Evolutionary conservation across 2,329 filamentous ascomycete species (phyloP).

Genomic region (Periconia sp.): DNA sequence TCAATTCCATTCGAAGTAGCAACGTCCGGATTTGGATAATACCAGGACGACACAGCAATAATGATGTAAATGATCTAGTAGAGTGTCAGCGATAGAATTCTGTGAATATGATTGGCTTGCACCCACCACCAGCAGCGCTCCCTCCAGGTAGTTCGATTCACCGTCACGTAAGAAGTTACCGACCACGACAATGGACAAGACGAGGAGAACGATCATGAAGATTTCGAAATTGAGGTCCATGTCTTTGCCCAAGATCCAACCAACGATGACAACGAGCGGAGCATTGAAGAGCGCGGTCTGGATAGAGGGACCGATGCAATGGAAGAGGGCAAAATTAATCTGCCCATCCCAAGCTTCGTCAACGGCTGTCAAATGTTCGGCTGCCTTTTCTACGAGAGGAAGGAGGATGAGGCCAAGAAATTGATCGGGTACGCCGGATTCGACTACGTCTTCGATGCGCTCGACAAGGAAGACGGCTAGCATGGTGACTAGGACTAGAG

Average conservation of each 20-base stretch:
- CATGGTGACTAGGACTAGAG: slow-evolving; percentile 72
- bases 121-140: slow-evolving; percentile 70
- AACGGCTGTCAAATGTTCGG: slow-evolving; percentile 82
- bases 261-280: slow-evolving; percentile 80
- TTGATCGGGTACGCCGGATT: slow-evolving; percentile 54
- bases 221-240: slow-evolving; percentile 88
- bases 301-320: slow-evolving; percentile 84
- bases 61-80: slow-evolving; percentile 64
- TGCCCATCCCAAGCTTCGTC: slow-evolving; percentile 85
- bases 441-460: slow-evolving; percentile 70
- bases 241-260: slow-evolving; percentile 73
- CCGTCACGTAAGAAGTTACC: slow-evolving; percentile 87
- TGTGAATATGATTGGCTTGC: too few relatives aligned
- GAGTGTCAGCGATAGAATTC: slow-evolving; percentile 5
- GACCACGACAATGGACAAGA: slow-evolving; percentile 84
- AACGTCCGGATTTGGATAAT: slow-evolving; percentile 61
- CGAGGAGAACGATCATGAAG: slow-evolving; percentile 82
- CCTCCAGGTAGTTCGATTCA: slow-evolving; percentile 90
- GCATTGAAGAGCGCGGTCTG: slow-evolving; percentile 91
- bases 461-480: slow-evolving; percentile 76
- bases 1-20: slow-evolving; percentile 31
- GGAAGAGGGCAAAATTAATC: slow-evolving; percentile 83
- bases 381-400: slow-evolving; percentile 83
- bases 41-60: slow-evolving; percentile 66
- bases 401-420: slow-evolving; percentile 77